A percentile compares a stretch with the other conserved stretches of the same genome.
Conservation (phyloP, 345 rosid species). For the Carallia pectinifolia region DNA sequence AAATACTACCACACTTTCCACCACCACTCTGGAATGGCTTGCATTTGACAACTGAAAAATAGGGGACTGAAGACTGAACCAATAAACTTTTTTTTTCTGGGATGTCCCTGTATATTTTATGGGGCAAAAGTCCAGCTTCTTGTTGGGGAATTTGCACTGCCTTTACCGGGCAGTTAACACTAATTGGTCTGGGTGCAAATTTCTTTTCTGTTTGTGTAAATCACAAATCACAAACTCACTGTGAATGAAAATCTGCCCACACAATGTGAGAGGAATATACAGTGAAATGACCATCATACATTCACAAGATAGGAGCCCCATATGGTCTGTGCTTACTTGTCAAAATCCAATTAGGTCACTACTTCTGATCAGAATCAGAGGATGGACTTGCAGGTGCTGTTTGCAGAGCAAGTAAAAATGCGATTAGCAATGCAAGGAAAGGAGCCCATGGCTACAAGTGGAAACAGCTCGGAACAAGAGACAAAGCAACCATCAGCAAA, state of each 20-base stretch:
- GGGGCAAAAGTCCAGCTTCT: neutral
- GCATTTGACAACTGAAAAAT: too few relatives aligned
- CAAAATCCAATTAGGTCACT: neutral
- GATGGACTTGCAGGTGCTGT: conserved; percentile 52
- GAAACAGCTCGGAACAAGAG: conserved; percentile 44
- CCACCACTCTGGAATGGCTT: too few relatives aligned
- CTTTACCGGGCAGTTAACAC: neutral
- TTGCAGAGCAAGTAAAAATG: conserved; percentile 85
- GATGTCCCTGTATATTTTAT: neutral
- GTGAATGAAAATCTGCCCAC: neutral
- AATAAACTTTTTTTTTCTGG: neutral
- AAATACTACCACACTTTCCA: neutral
- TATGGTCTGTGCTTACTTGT: neutral
- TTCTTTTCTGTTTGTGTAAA: conserved; percentile 1
- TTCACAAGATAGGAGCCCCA: neutral
- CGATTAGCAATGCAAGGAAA: conserved; percentile 62
- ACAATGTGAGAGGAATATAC: neutral
- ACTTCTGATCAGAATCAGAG: conserved; percentile 9
- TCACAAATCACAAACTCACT: neutral
- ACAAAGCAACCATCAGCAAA: conserved; percentile 41
- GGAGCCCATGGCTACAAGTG: conserved; percentile 37
- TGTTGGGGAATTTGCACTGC: neutral
- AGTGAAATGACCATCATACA: neutral
- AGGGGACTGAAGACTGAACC: neutral
- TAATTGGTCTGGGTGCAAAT: neutral